Evolutionary conservation across 208 protist genomes (phyloP).

Genomic region (Herpetomonas samuelpessoai): DNA sequence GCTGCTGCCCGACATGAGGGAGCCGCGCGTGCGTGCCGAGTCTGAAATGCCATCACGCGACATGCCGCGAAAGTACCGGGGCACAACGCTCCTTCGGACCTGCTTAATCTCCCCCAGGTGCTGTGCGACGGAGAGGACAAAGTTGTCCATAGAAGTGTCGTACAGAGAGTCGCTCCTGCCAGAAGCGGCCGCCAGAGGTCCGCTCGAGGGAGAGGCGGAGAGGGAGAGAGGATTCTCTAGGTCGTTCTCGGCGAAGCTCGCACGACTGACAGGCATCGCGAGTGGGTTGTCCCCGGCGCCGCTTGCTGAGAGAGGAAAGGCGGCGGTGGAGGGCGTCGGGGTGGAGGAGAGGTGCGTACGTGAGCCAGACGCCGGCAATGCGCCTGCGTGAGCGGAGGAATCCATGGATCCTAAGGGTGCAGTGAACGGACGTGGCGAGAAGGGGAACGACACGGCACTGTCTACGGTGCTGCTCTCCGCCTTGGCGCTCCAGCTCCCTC

Average conservation of each 20-base stretch:
- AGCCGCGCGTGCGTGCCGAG: too few relatives aligned
- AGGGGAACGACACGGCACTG: too few relatives aligned
- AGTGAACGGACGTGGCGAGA: too few relatives aligned
- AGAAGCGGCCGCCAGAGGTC: neutral
- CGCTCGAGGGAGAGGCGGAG: too few relatives aligned
- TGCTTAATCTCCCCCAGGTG: conserved; percentile 4
- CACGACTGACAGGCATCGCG: neutral
- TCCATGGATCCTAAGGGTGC: too few relatives aligned
- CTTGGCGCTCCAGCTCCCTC: neutral
- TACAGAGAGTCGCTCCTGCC: neutral
- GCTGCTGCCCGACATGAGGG: neutral
- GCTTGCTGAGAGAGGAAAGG: too few relatives aligned
- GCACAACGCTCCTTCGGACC: neutral
- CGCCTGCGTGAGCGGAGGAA: too few relatives aligned
- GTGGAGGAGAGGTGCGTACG: too few relatives aligned
- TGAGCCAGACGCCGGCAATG: too few relatives aligned
- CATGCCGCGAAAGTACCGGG: conserved; percentile 2
- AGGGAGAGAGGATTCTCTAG: too few relatives aligned
- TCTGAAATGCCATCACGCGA: too few relatives aligned
- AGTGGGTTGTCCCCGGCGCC: neutral
- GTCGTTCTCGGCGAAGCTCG: neutral
- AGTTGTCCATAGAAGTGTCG: neutral
- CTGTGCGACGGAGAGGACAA: conserved; percentile 17
- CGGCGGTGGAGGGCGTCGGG: too few relatives aligned
- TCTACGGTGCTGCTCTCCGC: neutral